These are phyloP conservation scores for Geotrichum ghanense DNA, from an alignment of 805 yeast species.

Conservation along the genomic window DNA sequence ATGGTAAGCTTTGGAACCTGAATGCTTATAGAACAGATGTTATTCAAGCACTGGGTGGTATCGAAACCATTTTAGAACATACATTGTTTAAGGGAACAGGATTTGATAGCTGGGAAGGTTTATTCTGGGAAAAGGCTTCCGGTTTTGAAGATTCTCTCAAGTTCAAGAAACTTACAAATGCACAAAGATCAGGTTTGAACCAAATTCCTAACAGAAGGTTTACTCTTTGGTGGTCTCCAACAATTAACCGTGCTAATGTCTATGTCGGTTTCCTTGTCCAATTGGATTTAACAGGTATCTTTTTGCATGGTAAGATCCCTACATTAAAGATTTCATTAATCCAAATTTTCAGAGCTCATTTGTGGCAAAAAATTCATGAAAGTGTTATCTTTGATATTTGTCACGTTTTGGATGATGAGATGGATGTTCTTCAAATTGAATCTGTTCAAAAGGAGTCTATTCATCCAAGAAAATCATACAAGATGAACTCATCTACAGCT, in stretches of 20 bases:
- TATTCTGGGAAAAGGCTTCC: conserved; percentile 96
- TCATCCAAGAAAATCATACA: conserved; percentile 94
- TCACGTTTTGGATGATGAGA: conserved; percentile 80
- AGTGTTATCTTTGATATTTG: conserved; percentile 87
- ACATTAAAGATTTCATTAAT: conserved; percentile 89
- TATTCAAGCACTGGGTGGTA: conserved; percentile 94
- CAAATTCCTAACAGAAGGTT: conserved; percentile 97
- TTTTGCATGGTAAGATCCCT: conserved; percentile 95
- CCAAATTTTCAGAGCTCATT: conserved; percentile 93
- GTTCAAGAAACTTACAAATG: conserved; percentile 89
- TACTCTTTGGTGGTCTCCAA: conserved; percentile 99
- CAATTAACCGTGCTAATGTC: conserved; percentile 94
- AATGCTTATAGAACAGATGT: conserved; percentile 91
- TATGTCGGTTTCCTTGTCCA: conserved; percentile 97
- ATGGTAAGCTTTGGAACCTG: conserved; percentile 91
- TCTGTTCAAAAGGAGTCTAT: conserved; percentile 82
- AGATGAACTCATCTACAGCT: conserved; percentile 93
- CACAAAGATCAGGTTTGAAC: conserved; percentile 92
- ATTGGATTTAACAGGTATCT: conserved; percentile 90
- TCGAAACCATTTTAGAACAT: conserved; percentile 90
- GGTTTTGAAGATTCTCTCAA: conserved; percentile 96
- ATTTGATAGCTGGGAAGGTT: conserved; percentile 95
- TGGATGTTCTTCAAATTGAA: conserved; percentile 74
- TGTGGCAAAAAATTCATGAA: conserved; percentile 99
- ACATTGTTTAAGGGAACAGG: conserved; percentile 95